A percentile compares a stretch with the other conserved stretches of the same genome.
Evolutionary conservation across 306 rosid genomes (phyloP).

Genomic region (Rosa chinensis): DNA sequence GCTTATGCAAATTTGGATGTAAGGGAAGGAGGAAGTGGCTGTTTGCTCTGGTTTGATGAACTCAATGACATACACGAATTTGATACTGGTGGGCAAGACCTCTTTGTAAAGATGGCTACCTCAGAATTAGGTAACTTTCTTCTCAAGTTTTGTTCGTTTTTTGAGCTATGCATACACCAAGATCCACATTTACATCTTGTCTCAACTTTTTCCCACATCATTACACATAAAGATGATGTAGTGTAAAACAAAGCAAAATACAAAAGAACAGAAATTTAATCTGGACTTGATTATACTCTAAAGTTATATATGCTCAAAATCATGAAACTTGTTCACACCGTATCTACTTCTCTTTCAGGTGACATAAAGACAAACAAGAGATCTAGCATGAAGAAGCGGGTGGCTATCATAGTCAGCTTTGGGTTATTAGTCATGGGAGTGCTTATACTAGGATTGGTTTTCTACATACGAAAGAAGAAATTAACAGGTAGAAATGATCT

Average conservation of each 20-base stretch:
- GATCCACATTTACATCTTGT: not conserved
- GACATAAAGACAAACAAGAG: not conserved
- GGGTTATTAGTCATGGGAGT: not conserved
- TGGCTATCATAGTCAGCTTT: not conserved
- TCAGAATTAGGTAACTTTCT: constrained; percentile 25
- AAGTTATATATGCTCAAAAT: not conserved
- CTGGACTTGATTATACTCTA: not conserved
- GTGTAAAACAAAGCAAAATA: not conserved
- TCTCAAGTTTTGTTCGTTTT: not conserved
- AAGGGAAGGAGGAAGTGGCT: constrained; percentile 53
- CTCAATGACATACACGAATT: constrained; percentile 39
- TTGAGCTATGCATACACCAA: not conserved
- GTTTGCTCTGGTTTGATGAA: constrained; percentile 50
- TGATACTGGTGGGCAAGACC: constrained; percentile 20
- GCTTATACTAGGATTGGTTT: constrained; percentile 3
- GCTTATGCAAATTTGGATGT: constrained; percentile 46
- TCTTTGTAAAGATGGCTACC: constrained; percentile 32
- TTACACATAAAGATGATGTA: not conserved
- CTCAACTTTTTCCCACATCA: not conserved
- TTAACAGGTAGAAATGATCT: not conserved
- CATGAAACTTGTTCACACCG: not conserved
- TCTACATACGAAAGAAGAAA: not conserved
- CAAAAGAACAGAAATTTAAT: not conserved
- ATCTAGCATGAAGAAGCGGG: not conserved
- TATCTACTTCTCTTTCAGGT: not conserved